Conservation (phyloP, 306 rosid species). For the Trifolium pratense region DNA sequence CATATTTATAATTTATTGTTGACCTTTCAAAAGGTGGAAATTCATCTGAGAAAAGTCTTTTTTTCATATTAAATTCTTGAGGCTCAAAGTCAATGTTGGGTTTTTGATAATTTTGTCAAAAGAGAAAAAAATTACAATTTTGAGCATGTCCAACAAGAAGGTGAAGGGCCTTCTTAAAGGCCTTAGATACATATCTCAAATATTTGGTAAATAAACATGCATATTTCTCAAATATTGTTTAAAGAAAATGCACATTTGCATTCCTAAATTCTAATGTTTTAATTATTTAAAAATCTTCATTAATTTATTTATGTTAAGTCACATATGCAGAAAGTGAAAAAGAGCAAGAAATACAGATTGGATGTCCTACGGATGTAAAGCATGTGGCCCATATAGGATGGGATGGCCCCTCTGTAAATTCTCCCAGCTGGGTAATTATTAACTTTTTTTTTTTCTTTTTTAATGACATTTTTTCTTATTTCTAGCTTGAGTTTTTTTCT, state of each 20-base stretch:
- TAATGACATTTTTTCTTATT: too few species aligned
- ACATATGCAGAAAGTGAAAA: constrained; percentile 65
- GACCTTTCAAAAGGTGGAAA: constrained; percentile 30
- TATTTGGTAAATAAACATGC: constrained; percentile 70
- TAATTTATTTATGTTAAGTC: not conserved
- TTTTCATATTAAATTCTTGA: constrained; percentile 8
- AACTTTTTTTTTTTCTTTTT: not conserved
- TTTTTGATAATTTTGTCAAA: constrained; percentile 33
- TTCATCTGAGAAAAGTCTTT: constrained; percentile 12
- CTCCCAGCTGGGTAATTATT: constrained; percentile 86
- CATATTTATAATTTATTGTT: constrained; percentile 39
- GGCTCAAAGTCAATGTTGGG: constrained; percentile 37
- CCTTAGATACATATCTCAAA: constrained; percentile 79
- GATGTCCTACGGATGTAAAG: constrained; percentile 91
- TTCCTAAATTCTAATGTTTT: not conserved
- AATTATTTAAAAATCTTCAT: not conserved
- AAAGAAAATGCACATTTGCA: too few species aligned
- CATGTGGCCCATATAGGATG: constrained; percentile 97
- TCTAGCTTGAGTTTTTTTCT: too few species aligned
- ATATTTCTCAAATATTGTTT: not conserved
- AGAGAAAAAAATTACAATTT: constrained; percentile 21
- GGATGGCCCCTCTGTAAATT: constrained; percentile 92
- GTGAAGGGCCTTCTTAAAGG: constrained; percentile 89
- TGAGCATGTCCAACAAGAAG: constrained; percentile 64
- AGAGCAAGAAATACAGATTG: constrained; percentile 85